Percentiles rank a stretch among this genome's conserved stretches.
phyloP scores from a whole-genome alignment of 177 flowering plant species.

The Vitis hybrid region DNA sequence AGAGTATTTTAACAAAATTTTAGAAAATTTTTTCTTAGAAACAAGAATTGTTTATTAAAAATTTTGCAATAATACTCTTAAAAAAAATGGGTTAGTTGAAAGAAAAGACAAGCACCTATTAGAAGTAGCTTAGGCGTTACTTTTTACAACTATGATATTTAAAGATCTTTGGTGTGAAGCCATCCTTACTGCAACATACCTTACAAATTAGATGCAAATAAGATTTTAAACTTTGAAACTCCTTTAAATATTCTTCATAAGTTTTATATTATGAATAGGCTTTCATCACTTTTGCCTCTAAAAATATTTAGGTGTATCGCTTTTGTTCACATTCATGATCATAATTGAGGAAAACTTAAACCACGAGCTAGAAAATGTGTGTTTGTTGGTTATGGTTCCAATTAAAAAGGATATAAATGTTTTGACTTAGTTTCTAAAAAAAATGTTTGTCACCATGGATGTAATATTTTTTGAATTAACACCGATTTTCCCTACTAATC shows the following conservation, averaged over 20 bases:
- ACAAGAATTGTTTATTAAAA: too few species aligned
- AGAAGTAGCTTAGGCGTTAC: neutral
- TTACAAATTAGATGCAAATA: neutral
- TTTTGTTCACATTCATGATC: neutral
- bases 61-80: too few species aligned
- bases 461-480: neutral
- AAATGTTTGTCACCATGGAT: neutral
- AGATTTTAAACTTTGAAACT: neutral
- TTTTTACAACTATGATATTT: neutral
- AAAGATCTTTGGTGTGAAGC: neutral
- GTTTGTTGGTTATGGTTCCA: too few species aligned
- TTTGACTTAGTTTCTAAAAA: neutral
- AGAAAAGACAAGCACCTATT: neutral
- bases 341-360: neutral
- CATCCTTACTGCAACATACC: neutral
- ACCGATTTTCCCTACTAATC: too few species aligned
- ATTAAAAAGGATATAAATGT: too few species aligned
- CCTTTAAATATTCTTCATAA: neutral
- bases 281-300: too few species aligned
- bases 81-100: too few species aligned
- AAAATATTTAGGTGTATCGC: neutral
- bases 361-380: neutral
- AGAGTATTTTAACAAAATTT: neutral
- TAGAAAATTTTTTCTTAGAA: too few species aligned
- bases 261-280: neutral